phyloP scores from a whole-genome alignment of 805 yeast genomes.

The Kazachstania psychrophila region DNA sequence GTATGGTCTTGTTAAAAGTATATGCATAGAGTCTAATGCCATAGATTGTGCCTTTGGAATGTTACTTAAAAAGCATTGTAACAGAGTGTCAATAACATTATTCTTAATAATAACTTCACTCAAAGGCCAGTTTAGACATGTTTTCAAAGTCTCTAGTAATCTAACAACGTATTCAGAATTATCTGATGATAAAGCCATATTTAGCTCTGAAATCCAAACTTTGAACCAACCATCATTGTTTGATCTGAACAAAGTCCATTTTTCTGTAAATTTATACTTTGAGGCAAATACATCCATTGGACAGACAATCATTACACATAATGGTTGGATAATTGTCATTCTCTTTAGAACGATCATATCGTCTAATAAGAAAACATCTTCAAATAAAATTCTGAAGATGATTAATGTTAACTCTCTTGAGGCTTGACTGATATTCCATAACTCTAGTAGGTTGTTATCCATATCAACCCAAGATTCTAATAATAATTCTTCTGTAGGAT shows the following conservation, averaged over 20 bases:
- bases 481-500: conserved; percentile 34
- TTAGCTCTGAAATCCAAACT: conserved; percentile 52
- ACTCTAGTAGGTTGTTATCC: conserved; percentile 65
- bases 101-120: conserved; percentile 63
- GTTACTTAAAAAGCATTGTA: conserved; percentile 47
- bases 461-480: conserved; percentile 73
- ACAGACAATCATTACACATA: conserved; percentile 75
- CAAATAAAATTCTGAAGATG: conserved; percentile 79
- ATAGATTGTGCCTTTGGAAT: conserved; percentile 66
- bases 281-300: conserved; percentile 54
- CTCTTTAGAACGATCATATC: conserved; percentile 84
- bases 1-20: conserved; percentile 73
- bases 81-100: conserved; percentile 54
- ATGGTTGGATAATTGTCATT: conserved; percentile 63
- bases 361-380: conserved; percentile 84
- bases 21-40: conserved; percentile 86
- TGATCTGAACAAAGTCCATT: conserved; percentile 47
- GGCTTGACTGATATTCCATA: conserved; percentile 60
- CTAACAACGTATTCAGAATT: conserved; percentile 50
- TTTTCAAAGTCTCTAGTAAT: conserved; percentile 72
- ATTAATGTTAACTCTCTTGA: conserved; percentile 71
- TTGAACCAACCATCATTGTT: conserved; percentile 79
- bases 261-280: conserved; percentile 49
- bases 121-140: conserved; percentile 85
- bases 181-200: conserved; percentile 36